Evolutionary conservation across 768 basidiomycete genomes (phyloP).

Genomic region (Tephrocybe sp.): DNA sequence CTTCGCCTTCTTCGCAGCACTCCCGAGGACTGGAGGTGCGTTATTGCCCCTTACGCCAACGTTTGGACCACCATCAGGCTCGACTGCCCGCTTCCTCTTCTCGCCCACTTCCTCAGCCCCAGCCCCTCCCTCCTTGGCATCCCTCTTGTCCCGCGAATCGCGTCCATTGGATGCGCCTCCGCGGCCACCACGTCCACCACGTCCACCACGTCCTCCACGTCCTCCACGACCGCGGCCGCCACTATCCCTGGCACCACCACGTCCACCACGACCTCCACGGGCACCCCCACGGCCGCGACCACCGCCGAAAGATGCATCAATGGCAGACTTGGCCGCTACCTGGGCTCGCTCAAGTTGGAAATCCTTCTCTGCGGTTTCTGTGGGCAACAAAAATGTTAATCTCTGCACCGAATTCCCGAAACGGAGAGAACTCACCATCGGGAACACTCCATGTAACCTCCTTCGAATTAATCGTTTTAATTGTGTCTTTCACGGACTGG

Average conservation of each 20-base stretch:
- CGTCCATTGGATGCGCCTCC: conserved; percentile 17
- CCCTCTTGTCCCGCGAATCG: conserved; percentile 34
- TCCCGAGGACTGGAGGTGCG: conserved; percentile 50
- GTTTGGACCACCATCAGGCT: conserved; percentile 76
- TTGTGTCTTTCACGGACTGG: conserved; percentile 58
- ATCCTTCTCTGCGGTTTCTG: conserved; percentile 69
- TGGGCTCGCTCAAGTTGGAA: conserved; percentile 78
- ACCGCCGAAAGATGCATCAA: conserved; percentile 24
- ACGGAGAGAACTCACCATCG: conserved; percentile 40
- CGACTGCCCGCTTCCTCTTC: conserved; percentile 74
- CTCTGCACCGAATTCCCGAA: no score
- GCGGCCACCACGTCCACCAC: conserved; percentile 41
- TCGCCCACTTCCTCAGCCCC: conserved; percentile 56
- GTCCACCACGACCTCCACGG: conserved; percentile 24
- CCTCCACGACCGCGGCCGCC: conserved; percentile 42
- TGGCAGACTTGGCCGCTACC: conserved; percentile 55
- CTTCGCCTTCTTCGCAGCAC: conserved; percentile 41
- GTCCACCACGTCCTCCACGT: conserved; percentile 33
- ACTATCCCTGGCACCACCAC: conserved; percentile 47
- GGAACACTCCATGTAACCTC: conserved; percentile 64
- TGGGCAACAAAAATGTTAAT: conserved; percentile 1
- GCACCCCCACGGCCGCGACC: conserved; percentile 27
- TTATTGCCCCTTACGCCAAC: conserved; percentile 60
- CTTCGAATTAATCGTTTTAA: conserved; percentile 63
- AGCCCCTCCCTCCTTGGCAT: conserved; percentile 32